Percentiles rank a stretch among this genome's conserved stretches.
Conservation (phyloP, 768 basidiomycete species). For the Filobasidium floriforme region DNA sequence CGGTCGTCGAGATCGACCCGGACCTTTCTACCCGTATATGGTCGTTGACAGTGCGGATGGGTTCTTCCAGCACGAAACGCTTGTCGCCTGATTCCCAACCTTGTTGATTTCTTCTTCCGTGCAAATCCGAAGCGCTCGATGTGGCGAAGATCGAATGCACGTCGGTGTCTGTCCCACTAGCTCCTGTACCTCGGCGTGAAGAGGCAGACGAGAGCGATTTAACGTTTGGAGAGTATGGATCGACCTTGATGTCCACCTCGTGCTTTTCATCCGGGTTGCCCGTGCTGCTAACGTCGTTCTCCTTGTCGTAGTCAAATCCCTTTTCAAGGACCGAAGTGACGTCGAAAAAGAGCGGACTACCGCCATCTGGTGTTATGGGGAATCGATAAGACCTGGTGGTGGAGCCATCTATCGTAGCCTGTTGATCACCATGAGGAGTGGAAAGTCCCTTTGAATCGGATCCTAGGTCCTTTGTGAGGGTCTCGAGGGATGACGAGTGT, state of each 20-base stretch:
- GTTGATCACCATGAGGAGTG: background rate
- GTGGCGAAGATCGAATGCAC: background rate
- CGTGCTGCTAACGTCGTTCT: background rate
- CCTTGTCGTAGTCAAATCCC: background rate
- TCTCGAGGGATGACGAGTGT: too few species aligned
- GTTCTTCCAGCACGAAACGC: background rate
- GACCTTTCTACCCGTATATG: background rate
- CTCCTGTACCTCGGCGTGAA: background rate
- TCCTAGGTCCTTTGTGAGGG: background rate
- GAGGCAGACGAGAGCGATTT: background rate
- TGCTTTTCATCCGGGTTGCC: background rate
- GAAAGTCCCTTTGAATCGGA: background rate
- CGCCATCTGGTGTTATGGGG: conserved; percentile 2
- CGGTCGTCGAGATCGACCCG: conserved; percentile 1
- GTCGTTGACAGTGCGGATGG: background rate
- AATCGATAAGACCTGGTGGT: conserved; percentile 1
- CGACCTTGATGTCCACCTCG: too few species aligned
- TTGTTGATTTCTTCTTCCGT: background rate
- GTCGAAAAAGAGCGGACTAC: conserved; percentile 1
- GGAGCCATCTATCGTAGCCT: background rate
- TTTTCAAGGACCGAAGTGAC: conserved; percentile 2
- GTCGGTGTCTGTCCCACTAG: background rate
- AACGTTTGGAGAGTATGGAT: background rate
- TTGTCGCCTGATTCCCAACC: background rate
- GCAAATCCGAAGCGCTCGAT: background rate